Evolutionary conservation across 495 filamentous ascomycete species (phyloP), one percentile per base, ranked within the genome.

Genomic region (Penicillium manginii): DNA sequence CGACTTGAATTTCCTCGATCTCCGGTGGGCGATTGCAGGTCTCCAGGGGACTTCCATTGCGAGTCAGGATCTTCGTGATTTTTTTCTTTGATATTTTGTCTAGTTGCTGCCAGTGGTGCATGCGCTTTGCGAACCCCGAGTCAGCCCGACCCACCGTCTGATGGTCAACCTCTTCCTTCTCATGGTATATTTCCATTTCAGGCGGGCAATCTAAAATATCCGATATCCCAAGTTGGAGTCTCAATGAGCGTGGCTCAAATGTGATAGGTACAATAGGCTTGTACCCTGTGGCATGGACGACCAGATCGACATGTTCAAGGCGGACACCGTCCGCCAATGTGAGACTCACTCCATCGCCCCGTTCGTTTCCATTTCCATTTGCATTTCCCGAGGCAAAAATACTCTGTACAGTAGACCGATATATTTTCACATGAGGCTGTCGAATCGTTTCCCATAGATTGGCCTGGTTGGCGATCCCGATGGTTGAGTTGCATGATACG

Each of bases 211-310:
- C 6, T 1, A 62, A 35, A 22, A 62, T 18, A 4, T 59, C 56
- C 0, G 60, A 60, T 33, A 71, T 29, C 12, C 66, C 62, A 50
- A 74, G 61, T 9, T 15, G 49, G 11, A 57, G 50, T 31, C 69
- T 68, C 22, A 73, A 50, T 33, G 21, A 59, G 0, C 69, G 70
- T 17, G 73, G 80, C 23, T 68, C 49, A 31, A 76, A 77, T 4
- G 87, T 73, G 11, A 83, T 77, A 0, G 90, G 89, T 55, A 87
- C 22, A 83, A 72, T 60, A 85, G 88, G 61, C 84, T 84, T 31
- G 65, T 66, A 72, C 85, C 90, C 23, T 78, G 88, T 62, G 47
- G 71, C 69, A 47, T 74, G 64, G 2, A 72, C 50, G 14, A 69
- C 61, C 2, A 74, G 55, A 26, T 72, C 69, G 5, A 72, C 43